These are phyloP conservation scores for Xylariaceae sp. DNA, from an alignment of 2,329 filamentous ascomycete species.

Conservation along the genomic window DNA sequence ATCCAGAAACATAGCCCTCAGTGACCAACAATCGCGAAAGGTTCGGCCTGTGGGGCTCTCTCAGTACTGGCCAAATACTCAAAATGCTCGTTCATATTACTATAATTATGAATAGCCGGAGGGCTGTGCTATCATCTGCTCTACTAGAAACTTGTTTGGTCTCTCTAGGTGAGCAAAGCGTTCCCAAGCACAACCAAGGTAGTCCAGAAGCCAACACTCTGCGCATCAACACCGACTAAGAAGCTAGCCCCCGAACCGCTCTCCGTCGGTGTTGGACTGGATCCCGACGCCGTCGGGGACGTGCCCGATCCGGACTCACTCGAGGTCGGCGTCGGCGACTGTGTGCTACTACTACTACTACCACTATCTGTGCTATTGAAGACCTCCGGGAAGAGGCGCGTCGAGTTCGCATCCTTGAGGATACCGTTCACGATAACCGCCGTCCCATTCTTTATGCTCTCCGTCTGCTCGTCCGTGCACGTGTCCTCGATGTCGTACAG, in stretches of 20 bases:
- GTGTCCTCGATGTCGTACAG: constrained; percentile 57
- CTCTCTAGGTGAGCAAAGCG: constrained; percentile 7
- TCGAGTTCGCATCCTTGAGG: constrained; percentile 39
- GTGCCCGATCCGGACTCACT: constrained; percentile 9
- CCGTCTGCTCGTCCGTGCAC: constrained; percentile 55
- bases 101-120: no score
- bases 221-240: neutral
- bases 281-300: constrained; percentile 15
- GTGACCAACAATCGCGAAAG: no score
- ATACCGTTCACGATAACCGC: constrained; percentile 43
- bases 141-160: no score
- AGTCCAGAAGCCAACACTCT: constrained; percentile 4
- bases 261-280: constrained; percentile 12
- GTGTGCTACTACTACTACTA: neutral
- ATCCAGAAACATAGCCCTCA: no score
- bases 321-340: neutral
- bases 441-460: constrained; percentile 45
- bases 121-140: no score
- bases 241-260: constrained; percentile 14
- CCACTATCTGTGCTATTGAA: constrained; percentile 22
- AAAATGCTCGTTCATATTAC: no score
- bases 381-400: constrained; percentile 36
- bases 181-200: constrained; percentile 4
- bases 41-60: no score
- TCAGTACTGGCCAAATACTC: no score